These are phyloP conservation scores for Dorcoceras hygrometricum DNA, from an alignment of 257 asterid species.

Conservation along the genomic window DNA sequence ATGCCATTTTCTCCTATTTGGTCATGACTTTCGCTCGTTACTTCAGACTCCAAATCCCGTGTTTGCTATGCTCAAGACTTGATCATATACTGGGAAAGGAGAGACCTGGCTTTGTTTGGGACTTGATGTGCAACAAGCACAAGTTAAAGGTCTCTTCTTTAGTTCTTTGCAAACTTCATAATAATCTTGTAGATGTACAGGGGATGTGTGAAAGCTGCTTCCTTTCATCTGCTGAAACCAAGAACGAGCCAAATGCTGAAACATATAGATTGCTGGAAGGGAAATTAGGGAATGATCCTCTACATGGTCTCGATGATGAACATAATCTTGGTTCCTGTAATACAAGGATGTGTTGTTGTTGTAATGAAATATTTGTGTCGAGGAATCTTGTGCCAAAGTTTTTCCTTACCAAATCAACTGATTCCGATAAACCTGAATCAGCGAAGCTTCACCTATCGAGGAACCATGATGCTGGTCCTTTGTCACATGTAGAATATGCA, in stretches of 20 bases:
- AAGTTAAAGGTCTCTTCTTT: conserved; percentile 55
- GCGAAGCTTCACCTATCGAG: conserved; percentile 19
- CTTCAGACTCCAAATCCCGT: conserved; percentile 55
- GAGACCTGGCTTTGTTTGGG: conserved; percentile 51
- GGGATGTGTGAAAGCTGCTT: conserved; percentile 57
- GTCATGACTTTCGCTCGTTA: conserved; percentile 64
- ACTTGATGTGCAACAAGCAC: conserved; percentile 63
- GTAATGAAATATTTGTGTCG: conserved; percentile 43
- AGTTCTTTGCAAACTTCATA: conserved; percentile 49
- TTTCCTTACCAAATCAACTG: conserved; percentile 27
- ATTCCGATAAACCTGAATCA: conserved; percentile 30
- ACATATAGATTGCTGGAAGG: conserved; percentile 43
- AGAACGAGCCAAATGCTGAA: conserved; percentile 50
- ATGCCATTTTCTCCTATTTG: conserved; percentile 61
- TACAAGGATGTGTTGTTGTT: conserved; percentile 45
- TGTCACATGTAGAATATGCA: conserved; percentile 35
- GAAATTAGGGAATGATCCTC: conserved; percentile 40
- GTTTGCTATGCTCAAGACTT: conserved; percentile 87
- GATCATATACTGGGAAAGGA: conserved; percentile 70
- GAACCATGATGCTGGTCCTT: conserved; percentile 20
- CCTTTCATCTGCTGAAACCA: conserved; percentile 42
- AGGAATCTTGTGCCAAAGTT: conserved; percentile 28
- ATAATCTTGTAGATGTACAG: conserved; percentile 56
- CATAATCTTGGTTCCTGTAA: conserved; percentile 18
- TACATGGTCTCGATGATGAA: conserved; percentile 28